Evolutionary conservation across 257 asterid species (phyloP).

Genomic region (Solanum neorickii): DNA sequence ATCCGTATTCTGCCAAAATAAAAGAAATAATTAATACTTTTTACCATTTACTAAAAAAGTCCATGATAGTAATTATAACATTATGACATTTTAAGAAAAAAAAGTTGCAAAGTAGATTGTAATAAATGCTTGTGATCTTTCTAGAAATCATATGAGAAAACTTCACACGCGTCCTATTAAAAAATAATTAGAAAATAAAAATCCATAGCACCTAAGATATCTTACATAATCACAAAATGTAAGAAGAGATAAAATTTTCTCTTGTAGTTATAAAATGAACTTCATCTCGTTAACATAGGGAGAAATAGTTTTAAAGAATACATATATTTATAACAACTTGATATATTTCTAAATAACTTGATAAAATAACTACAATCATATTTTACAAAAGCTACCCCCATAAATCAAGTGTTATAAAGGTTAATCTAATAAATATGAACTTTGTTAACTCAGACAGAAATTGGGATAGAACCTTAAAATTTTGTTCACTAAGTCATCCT

Average conservation of each 20-base stretch:
- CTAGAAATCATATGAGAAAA: neutral
- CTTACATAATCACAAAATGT: neutral
- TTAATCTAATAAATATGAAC: too few species aligned
- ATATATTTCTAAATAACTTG: neutral
- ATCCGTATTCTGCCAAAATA: conserved; percentile 12
- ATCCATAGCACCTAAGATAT: neutral
- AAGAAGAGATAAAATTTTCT: conserved; percentile 7
- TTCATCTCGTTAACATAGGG: neutral
- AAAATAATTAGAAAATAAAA: conserved; percentile 15
- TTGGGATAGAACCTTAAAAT: neutral
- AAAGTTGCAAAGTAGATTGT: neutral
- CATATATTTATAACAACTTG: neutral
- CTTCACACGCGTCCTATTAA: conserved; percentile 14
- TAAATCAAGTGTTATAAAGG: neutral
- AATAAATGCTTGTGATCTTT: neutral
- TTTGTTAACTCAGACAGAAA: neutral
- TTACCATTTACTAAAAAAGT: neutral
- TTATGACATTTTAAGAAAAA: conserved; percentile 4
- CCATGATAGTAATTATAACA: neutral
- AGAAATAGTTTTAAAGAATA: neutral
- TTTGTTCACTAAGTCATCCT: neutral
- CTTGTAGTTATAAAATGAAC: neutral
- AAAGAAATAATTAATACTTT: neutral
- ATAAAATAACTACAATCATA: neutral
- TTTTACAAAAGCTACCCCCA: neutral